Conservation (phyloP, 139 green algal genomes). For the Spirogloea muscicola region DNA sequence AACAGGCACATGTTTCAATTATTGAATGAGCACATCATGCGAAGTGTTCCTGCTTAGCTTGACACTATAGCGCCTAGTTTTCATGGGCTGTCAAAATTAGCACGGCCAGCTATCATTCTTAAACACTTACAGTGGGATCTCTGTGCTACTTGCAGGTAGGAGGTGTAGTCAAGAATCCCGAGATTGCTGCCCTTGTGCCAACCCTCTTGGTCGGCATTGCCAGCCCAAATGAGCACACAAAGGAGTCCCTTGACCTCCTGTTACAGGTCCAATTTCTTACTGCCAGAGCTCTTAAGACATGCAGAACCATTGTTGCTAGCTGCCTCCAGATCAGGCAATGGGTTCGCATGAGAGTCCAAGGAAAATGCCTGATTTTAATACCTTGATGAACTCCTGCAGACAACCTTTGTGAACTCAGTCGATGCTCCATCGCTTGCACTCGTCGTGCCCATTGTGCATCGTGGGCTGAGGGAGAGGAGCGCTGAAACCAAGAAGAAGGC, state of each 20-base stretch:
- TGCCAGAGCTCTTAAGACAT: neutral
- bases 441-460: slow-evolving; percentile 88
- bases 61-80: too few relatives aligned
- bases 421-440: slow-evolving; percentile 87
- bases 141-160: slow-evolving; percentile 63
- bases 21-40: too few relatives aligned
- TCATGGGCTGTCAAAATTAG: too few relatives aligned
- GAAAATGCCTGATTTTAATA: neutral
- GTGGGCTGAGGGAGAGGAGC: slow-evolving; percentile 77
- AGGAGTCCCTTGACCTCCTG: slow-evolving; percentile 68
- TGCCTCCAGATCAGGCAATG: too few relatives aligned
- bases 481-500: slow-evolving; percentile 92
- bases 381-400: slow-evolving; percentile 42
- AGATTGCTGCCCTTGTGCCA: slow-evolving; percentile 79
- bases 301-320: neutral
- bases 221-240: slow-evolving; percentile 73
- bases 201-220: slow-evolving; percentile 79
- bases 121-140: too few relatives aligned
- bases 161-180: slow-evolving; percentile 88
- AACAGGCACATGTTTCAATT: too few relatives aligned
- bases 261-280: too few relatives aligned
- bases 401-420: slow-evolving; percentile 92
- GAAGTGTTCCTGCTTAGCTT: too few relatives aligned
- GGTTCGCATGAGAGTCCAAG: too few relatives aligned
- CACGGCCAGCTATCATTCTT: too few relatives aligned